Evolutionary conservation across 768 basidiomycete genomes (phyloP).

Genomic region (Coprinopsis cinerea): DNA sequence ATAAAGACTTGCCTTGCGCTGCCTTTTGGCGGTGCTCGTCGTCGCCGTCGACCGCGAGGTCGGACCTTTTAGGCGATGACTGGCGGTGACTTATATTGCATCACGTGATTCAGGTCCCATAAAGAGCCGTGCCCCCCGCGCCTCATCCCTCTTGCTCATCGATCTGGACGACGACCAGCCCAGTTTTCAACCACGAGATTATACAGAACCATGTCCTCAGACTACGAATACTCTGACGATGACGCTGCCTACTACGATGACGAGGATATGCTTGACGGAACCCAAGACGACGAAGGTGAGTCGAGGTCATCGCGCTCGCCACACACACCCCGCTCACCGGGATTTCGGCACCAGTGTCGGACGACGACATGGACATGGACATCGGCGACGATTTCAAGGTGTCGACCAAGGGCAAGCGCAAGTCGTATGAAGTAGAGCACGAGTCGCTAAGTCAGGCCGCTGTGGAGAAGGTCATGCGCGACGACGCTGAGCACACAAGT

Average conservation of each 20-base stretch:
- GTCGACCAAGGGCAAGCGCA: slow-evolving; percentile 46
- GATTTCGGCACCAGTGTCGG: slow-evolving; percentile 12
- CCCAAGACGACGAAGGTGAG: slow-evolving; percentile 45
- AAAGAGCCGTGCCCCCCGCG: too few species aligned
- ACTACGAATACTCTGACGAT: slow-evolving; percentile 68
- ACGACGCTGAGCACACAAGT: slow-evolving; percentile 81
- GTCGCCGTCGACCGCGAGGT: neutral
- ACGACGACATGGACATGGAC: slow-evolving; percentile 67
- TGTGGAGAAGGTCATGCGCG: slow-evolving; percentile 72
- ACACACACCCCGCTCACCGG: neutral
- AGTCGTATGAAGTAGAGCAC: slow-evolving; percentile 84
- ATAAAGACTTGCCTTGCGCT: neutral
- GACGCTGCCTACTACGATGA: slow-evolving; percentile 64
- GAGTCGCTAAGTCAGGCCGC: slow-evolving; percentile 65
- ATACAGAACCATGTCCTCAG: slow-evolving; percentile 40
- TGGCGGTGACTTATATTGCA: neutral
- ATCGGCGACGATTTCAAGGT: slow-evolving; percentile 57
- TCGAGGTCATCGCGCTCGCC: slow-evolving; percentile 20
- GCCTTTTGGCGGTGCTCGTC: neutral
- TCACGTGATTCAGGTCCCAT: slow-evolving; percentile 5
- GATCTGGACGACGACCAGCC: slow-evolving; percentile 16
- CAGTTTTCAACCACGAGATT: neutral
- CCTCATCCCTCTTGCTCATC: slow-evolving; percentile 20
- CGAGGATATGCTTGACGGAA: slow-evolving; percentile 65
- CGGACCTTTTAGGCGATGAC: neutral